Evolutionary conservation across 768 basidiomycete genomes (phyloP).

Genomic region (Collybiopsis luxurians): DNA sequence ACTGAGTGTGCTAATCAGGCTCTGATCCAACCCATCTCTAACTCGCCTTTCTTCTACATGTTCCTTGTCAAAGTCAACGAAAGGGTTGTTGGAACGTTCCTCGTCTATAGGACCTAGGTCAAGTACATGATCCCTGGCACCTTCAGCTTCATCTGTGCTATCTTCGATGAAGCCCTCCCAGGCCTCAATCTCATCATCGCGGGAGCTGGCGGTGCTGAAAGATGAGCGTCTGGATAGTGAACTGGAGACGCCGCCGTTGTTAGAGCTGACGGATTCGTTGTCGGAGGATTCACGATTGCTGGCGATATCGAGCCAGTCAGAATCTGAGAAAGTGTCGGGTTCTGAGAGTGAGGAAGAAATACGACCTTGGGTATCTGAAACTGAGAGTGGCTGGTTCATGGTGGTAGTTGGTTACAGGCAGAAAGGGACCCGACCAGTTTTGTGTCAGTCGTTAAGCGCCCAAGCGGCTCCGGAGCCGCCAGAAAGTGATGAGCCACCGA

Average conservation of each 20-base stretch:
- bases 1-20: conserved; percentile 76
- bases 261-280: conserved; percentile 65
- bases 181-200: conserved; percentile 65
- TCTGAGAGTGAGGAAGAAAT: conserved; percentile 54
- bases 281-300: conserved; percentile 67
- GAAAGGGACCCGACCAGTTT: conserved; percentile 13
- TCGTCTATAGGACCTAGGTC: conserved; percentile 13
- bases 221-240: conserved; percentile 69
- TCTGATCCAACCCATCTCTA: conserved; percentile 77
- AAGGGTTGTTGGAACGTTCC: conserved; percentile 14
- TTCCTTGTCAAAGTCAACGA: conserved; percentile 27
- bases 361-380: conserved; percentile 26
- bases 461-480: background rate
- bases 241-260: conserved; percentile 46
- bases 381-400: conserved; percentile 24
- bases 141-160: conserved; percentile 37
- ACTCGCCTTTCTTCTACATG: conserved; percentile 65
- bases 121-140: conserved; percentile 11
- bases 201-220: conserved; percentile 64
- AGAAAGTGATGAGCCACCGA: too few species aligned
- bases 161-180: conserved; percentile 80
- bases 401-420: conserved; percentile 23
- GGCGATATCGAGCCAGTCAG: conserved; percentile 81
- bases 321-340: conserved; percentile 68
- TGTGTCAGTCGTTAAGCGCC: conserved; percentile 7